Conservation (phyloP, 768 basidiomycete genomes). For the Psilocybe subaeruginosa region DNA sequence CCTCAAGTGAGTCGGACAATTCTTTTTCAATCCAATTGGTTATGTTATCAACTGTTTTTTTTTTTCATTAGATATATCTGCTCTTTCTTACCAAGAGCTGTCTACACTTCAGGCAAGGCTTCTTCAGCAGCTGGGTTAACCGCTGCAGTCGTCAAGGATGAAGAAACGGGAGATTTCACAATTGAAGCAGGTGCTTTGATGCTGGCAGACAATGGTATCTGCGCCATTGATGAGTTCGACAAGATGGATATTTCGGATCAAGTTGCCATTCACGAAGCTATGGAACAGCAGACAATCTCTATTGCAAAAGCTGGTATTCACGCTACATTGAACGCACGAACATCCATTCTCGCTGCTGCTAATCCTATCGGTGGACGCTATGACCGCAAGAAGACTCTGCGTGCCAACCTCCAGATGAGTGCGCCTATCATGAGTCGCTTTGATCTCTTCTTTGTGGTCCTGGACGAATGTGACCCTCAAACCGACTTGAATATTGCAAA, state of each 20-base stretch:
- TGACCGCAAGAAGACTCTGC: constrained; percentile 89
- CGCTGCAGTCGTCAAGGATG: constrained; percentile 97
- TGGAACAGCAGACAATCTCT: constrained; percentile 99
- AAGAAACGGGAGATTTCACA: constrained; percentile 99
- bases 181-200: constrained; percentile 99
- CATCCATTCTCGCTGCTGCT: constrained; percentile 96
- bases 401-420: constrained; percentile 96
- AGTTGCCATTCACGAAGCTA: constrained; percentile 99
- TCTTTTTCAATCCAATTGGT: background rate
- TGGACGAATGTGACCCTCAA: constrained; percentile 95
- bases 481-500: constrained; percentile 92
- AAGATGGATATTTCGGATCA: constrained; percentile 99
- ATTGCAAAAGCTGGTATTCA: constrained; percentile 99
- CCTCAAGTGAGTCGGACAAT: constrained; percentile 71
- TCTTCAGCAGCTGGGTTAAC: constrained; percentile 99
- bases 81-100: constrained; percentile 95
- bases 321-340: constrained; percentile 96
- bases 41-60: constrained; percentile 2
- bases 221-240: constrained; percentile 99
- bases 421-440: constrained; percentile 99
- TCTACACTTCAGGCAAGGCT: constrained; percentile 99
- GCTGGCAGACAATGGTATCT: constrained; percentile 99
- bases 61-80: constrained; percentile 79
- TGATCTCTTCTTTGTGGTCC: constrained; percentile 96
- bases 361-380: constrained; percentile 98